A percentile compares a stretch with the other conserved stretches of the same genome.
phyloP scores from a whole-genome alignment of 2,329 filamentous ascomycete species.

The Bipolaris cookei region DNA sequence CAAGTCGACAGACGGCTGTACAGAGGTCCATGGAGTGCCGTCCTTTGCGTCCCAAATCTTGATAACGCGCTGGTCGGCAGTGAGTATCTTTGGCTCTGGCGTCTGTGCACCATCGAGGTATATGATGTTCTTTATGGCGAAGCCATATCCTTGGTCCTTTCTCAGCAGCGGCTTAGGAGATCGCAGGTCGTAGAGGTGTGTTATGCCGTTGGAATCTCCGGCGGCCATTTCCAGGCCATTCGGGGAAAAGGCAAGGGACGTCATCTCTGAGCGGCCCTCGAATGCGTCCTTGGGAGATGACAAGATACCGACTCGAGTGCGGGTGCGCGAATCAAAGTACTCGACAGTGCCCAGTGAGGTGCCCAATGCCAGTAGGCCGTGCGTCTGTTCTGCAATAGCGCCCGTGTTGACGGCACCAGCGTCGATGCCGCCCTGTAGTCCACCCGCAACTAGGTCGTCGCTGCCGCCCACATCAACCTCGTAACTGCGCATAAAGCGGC shows the following conservation, averaged over 20 bases:
- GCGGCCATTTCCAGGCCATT: conserved; percentile 85
- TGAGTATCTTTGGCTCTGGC: conserved; percentile 76
- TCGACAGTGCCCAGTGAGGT: conserved; percentile 95
- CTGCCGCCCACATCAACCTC: conserved; percentile 89
- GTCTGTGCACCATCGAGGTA: conserved; percentile 73
- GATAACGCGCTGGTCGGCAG: conserved; percentile 92
- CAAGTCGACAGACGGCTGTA: conserved; percentile 92
- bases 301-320: conserved; percentile 79
- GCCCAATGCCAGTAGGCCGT: conserved; percentile 90
- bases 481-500: conserved; percentile 92
- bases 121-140: conserved; percentile 83
- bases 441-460: conserved; percentile 67
- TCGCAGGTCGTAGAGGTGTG: conserved; percentile 90
- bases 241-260: conserved; percentile 82
- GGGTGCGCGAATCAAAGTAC: conserved; percentile 90
- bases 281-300: conserved; percentile 57
- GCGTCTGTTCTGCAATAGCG: conserved; percentile 84
- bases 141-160: conserved; percentile 96
- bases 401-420: conserved; percentile 87
- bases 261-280: conserved; percentile 68
- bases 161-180: conserved; percentile 83
- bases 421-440: conserved; percentile 85
- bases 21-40: conserved; percentile 90
- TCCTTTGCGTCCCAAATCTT: conserved; percentile 90
- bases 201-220: conserved; percentile 84